These are phyloP conservation scores for Microdochium bolleyi DNA, from an alignment of 2,329 filamentous ascomycete species.

Conservation along the genomic window DNA sequence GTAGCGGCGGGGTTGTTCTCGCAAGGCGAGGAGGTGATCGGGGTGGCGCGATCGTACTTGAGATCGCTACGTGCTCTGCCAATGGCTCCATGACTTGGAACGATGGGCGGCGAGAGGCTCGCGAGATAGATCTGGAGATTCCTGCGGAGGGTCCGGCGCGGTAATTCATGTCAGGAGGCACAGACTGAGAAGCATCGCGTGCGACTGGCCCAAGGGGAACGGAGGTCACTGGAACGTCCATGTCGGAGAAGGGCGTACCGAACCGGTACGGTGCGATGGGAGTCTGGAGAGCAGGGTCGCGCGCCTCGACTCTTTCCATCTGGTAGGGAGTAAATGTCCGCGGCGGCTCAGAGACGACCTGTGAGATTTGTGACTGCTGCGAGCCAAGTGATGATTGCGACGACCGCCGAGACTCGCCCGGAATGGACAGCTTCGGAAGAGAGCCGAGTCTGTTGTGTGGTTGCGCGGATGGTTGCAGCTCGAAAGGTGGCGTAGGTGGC, in stretches of 20 bases:
- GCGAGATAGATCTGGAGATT: slow-evolving; percentile 38
- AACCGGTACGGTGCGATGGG: slow-evolving; percentile 62
- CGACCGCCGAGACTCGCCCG: slow-evolving; percentile 21
- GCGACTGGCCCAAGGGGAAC: slow-evolving; percentile 64
- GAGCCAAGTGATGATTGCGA: slow-evolving; percentile 9
- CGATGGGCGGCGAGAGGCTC: slow-evolving; percentile 58
- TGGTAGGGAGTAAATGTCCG: slow-evolving; percentile 36
- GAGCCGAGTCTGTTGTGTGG: slow-evolving; percentile 48
- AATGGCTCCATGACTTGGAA: slow-evolving; percentile 62
- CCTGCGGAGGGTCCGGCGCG: slow-evolving; percentile 31
- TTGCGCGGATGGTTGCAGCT: slow-evolving; percentile 44
- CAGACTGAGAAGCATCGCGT: slow-evolving; percentile 79
- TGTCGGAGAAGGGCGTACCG: slow-evolving; percentile 82
- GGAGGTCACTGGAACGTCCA: slow-evolving; percentile 77
- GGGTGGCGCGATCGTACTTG: slow-evolving; percentile 23
- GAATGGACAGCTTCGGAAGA: slow-evolving; percentile 57
- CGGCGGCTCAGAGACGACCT: slow-evolving; percentile 11
- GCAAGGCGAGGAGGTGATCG: slow-evolving; percentile 22
- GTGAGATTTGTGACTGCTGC: slow-evolving; percentile 14
- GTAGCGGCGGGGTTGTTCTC: slow-evolving; percentile 29
- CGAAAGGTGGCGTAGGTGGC: slow-evolving; percentile 63
- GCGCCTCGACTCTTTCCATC: slow-evolving; percentile 42
- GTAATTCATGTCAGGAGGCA: slow-evolving; percentile 89
- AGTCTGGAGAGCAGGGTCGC: slow-evolving; percentile 50
- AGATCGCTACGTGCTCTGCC: slow-evolving; percentile 51